Evolutionary conservation across 2,329 filamentous ascomycete species (phyloP).

Genomic region (Ceratocystis papillata): DNA sequence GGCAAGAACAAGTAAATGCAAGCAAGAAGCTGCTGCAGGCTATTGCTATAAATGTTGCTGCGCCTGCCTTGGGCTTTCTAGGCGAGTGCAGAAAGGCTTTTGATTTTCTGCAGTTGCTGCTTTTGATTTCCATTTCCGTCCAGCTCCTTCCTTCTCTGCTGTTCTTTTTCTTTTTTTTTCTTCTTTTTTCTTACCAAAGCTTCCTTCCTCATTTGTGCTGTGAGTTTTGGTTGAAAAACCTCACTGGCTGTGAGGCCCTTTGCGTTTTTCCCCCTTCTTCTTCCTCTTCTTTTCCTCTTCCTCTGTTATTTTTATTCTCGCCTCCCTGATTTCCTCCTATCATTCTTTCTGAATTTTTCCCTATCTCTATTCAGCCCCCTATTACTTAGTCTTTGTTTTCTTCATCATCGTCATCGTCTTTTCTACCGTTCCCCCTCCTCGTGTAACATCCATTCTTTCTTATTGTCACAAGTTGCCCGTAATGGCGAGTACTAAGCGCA

Average conservation of each 20-base stretch:
- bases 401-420: too few species aligned
- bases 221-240: background rate
- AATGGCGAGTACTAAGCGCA: slow-evolving; percentile 37
- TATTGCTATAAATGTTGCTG: background rate
- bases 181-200: background rate
- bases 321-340: background rate
- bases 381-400: too few species aligned
- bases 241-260: background rate
- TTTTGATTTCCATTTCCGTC: slow-evolving; percentile 6
- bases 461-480: slow-evolving; percentile 19
- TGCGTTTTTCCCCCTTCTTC: background rate
- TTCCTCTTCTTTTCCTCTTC: background rate
- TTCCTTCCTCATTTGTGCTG: slow-evolving; percentile 6
- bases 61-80: background rate
- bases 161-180: background rate
- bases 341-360: background rate
- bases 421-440: too few species aligned
- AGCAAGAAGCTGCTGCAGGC: background rate
- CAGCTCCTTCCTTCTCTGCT: background rate
- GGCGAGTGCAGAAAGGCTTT: background rate
- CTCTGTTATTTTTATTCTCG: background rate
- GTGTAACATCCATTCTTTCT: background rate
- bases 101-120: background rate
- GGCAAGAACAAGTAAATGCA: too few species aligned
- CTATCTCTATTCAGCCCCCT: too few species aligned